A percentile compares a stretch with the other conserved stretches of the same genome.
These are phyloP conservation scores for Pelagophyceae sp. DNA, from an alignment of 352 stramenopile species.

Conservation along the genomic window DNA sequence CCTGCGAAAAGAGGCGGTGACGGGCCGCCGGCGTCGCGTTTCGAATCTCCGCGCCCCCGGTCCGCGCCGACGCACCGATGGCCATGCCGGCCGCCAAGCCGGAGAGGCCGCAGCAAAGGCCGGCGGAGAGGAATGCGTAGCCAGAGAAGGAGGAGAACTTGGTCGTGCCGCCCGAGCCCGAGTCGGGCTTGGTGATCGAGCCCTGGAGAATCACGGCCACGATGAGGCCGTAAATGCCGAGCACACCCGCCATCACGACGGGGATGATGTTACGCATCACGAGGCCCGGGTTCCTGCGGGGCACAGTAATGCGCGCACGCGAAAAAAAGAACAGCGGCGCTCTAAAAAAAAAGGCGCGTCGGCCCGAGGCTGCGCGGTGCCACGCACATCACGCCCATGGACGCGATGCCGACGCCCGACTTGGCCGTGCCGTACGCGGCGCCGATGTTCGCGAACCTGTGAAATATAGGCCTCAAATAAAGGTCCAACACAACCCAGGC, in stretches of 20 bases:
- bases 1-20: conserved; percentile 30
- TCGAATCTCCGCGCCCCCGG: too few species aligned
- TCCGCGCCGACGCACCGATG: conserved; percentile 88
- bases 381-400: conserved; percentile 74
- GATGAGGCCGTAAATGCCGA: conserved; percentile 91
- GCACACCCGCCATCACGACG: conserved; percentile 94
- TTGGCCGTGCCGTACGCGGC: conserved; percentile 93
- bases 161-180: conserved; percentile 35
- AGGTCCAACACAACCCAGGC: neutral
- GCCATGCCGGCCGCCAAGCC: conserved; percentile 82
- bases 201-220: conserved; percentile 85
- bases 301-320: too few species aligned
- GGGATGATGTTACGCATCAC: conserved; percentile 98
- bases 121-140: conserved; percentile 83
- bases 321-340: conserved; percentile 48
- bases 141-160: conserved; percentile 85
- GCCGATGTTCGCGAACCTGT: conserved; percentile 74
- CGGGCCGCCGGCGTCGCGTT: conserved; percentile 14
- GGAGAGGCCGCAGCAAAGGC: conserved; percentile 82
- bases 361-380: conserved; percentile 16
- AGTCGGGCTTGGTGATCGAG: conserved; percentile 62
- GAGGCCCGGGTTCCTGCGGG: conserved; percentile 76
- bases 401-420: conserved; percentile 90
- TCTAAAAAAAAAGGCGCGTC: neutral
- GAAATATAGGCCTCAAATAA: conserved; percentile 13